These are phyloP conservation scores for Sporisorium sorghi DNA, from an alignment of 1,284 basidiomycete species.

Conservation along the genomic window DNA sequence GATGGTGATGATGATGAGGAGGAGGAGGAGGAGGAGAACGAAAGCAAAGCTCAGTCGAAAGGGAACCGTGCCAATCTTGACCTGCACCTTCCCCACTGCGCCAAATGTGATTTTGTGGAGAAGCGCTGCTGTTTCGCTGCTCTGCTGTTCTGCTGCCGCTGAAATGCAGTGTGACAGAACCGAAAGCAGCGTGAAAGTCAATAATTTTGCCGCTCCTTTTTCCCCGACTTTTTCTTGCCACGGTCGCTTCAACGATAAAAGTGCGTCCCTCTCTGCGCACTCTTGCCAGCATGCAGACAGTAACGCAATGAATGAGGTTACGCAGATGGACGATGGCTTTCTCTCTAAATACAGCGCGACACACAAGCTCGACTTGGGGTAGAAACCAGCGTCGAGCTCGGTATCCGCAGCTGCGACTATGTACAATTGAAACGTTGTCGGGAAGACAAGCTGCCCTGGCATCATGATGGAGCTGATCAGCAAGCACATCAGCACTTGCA, in stretches of 20 bases:
- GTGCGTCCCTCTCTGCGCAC: background rate
- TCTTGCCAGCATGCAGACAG: background rate
- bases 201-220: background rate
- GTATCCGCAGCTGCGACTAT: background rate
- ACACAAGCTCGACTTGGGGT: background rate
- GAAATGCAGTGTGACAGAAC: slow-evolving; percentile 1
- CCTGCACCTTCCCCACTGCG: background rate
- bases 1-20: slow-evolving; percentile 6
- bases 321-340: background rate
- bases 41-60: background rate
- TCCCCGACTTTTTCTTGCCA: background rate
- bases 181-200: slow-evolving; percentile 5
- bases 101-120: slow-evolving; percentile 9
- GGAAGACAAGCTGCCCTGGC: background rate
- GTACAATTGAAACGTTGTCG: background rate
- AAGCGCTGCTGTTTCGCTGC: background rate
- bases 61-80: background rate
- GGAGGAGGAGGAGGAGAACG: background rate
- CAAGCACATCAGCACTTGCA: slow-evolving; percentile 47
- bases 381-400: background rate
- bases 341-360: background rate
- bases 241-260: background rate
- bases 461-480: background rate
- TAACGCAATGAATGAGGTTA: background rate
- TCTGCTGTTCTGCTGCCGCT: background rate